These are phyloP conservation scores for slime mould (Dictyostelium discoideum) DNA, from an alignment of 78 protist species.

Conservation along the genomic window DNA sequence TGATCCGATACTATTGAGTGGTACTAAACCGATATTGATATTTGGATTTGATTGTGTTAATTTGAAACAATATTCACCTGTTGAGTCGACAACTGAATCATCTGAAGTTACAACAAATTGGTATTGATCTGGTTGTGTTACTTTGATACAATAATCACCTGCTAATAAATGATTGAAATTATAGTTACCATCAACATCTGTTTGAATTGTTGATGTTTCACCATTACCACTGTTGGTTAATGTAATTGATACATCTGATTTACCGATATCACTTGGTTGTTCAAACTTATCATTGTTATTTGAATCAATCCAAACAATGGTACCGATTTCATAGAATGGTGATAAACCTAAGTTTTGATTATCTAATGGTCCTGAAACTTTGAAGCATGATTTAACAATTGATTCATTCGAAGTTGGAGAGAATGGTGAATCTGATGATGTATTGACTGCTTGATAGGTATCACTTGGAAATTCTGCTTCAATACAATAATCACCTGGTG, in stretches of 20 bases:
- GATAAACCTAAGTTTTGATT: conserved; percentile 32
- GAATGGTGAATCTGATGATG: not conserved
- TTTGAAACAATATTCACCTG: conserved; percentile 28
- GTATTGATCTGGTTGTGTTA: not conserved
- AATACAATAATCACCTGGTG: conserved; percentile 29
- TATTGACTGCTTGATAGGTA: not conserved
- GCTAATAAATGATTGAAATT: conserved; percentile 8
- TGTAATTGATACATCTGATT: not conserved
- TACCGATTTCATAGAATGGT: conserved; percentile 37
- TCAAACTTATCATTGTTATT: not conserved
- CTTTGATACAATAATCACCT: conserved; percentile 23
- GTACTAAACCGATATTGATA: not conserved
- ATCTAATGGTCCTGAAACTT: not conserved
- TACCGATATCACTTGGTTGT: not conserved
- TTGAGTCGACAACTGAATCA: conserved; percentile 6
- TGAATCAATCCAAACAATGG: conserved; percentile 13
- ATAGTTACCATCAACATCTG: not conserved
- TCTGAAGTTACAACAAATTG: not conserved
- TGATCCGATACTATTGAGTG: not conserved
- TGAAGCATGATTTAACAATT: not conserved
- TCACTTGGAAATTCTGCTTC: not conserved
- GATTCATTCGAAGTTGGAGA: not conserved
- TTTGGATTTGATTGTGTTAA: not conserved
- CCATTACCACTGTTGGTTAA: not conserved
- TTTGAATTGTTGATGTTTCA: not conserved